These are phyloP conservation scores for Heterobasidion annosum DNA, from an alignment of 1,284 basidiomycete species.

Conservation along the genomic window DNA sequence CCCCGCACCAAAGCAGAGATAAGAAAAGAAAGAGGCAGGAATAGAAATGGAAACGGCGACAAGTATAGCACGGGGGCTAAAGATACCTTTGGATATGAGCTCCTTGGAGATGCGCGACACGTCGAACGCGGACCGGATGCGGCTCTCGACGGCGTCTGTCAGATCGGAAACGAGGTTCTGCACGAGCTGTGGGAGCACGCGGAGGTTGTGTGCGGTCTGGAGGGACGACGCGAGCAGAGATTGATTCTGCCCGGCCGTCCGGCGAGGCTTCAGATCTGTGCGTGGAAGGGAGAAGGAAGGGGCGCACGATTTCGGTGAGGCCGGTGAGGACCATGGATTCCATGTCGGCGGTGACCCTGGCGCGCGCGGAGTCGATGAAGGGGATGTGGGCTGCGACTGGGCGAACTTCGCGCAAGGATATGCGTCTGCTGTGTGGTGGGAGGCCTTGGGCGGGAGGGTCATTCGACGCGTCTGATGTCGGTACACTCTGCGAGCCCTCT, in stretches of 20 bases:
- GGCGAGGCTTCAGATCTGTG: background rate
- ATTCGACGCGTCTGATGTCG: background rate
- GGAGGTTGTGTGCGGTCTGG: slow-evolving; percentile 91
- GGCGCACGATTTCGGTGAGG: slow-evolving; percentile 59
- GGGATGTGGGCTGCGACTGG: slow-evolving; percentile 64
- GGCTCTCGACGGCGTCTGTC: slow-evolving; percentile 74
- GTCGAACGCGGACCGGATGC: slow-evolving; percentile 82
- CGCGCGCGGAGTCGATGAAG: slow-evolving; percentile 62
- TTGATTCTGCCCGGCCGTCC: slow-evolving; percentile 66
- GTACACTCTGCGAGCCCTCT: slow-evolving; percentile 14
- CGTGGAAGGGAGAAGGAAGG: background rate
- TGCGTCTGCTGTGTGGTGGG: slow-evolving; percentile 10
- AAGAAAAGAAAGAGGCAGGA: background rate
- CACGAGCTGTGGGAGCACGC: slow-evolving; percentile 78
- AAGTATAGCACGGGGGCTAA: background rate
- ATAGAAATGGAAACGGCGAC: background rate
- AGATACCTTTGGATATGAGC: slow-evolving; percentile 51
- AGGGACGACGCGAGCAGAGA: slow-evolving; percentile 83
- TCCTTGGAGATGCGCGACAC: slow-evolving; percentile 80
- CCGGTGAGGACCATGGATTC: slow-evolving; percentile 79
- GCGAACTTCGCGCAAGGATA: slow-evolving; percentile 61
- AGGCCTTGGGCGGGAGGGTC: slow-evolving; percentile 1
- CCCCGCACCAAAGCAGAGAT: background rate
- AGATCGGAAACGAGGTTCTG: slow-evolving; percentile 75
- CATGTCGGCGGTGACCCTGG: slow-evolving; percentile 75